Evolutionary conservation across 2,329 filamentous ascomycete species (phyloP), one percentile per base, ranked within the genome.

Genomic region (Trichoderma endophyticum): DNA sequence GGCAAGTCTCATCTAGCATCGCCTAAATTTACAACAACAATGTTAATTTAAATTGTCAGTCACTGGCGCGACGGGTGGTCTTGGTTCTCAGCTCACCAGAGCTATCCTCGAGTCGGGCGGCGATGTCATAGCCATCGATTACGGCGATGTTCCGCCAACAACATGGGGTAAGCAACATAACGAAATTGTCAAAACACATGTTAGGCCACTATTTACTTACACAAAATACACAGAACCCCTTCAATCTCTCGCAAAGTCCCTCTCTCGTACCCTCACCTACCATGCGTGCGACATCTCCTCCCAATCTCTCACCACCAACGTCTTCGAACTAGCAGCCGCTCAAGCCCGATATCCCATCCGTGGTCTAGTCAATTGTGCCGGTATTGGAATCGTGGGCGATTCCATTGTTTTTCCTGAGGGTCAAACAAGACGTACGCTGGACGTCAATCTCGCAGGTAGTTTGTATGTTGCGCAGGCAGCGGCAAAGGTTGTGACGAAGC

Each of bases 401-500:
- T 74, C 80, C 0, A 73, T 73, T 1, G 75, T 77, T 5, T 81
- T 78, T 30, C 74, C 78, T 0, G 73, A 76, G 14, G 73, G 74
- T 4, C n/a, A 59, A 6, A 77, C 78, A 36, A 69, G 73, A 9
- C 74, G 74, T 4, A 60, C 80, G 8, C 48, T 82, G 7, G 78
- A 81, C 14, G 77, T 86, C 74, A 87, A 87, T 74, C 85, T 83
- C 75, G 84, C 82, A 11, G 86, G 86, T 11, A 83, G 84, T 2
- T 85, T 86, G 75, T 81, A 84, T 72, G 80, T 82, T 0, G 84
- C 85, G 5, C 83, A 83, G 26, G 82, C 83, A 3, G 83, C 81
- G 6, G 85, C 85, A 2, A 80, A 81, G 59, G 82, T 86, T 74
- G 85, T 87, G 81, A 36, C 24, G 30, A 83, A 84, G 73, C 82